Base-by-base conservation (phyloP, 306 rosid species). In the Begonia fuchsioides region DNA sequence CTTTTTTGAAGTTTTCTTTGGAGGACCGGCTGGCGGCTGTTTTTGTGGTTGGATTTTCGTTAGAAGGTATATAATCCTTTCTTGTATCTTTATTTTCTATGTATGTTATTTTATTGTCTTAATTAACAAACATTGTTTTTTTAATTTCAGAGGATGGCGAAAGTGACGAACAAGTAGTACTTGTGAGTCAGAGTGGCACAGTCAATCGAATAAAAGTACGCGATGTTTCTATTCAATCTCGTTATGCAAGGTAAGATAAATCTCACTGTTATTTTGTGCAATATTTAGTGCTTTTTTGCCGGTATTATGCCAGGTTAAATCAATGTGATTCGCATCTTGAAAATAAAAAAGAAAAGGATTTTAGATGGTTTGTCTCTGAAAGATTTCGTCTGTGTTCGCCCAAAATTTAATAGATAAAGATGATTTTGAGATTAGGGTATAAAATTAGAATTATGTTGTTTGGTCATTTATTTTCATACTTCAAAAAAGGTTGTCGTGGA, bases 91-190 rank as follows among this genome's bases (percentile, higher is more conserved):
- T 43, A 18, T 7, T 13, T 3, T 13, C n/a, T 12, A 6, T 15
- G 20, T 4, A 19, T 1, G 8, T 57, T 39, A 14, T 43, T 11
- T 47, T 45, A 13, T 57, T 16, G 38, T 15, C 15, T 35, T 2
- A 13, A 9, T 18, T 49, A 1, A 6, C 1, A 3, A n/a, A 17
- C 35, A n/a, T n/a, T 48, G 11, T 1, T 39, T 47, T 32, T 12
- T 11, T 9, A 38, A 38, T 39, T 51, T 40, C 19, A 90, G 97
- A 81, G 54, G 94, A 85, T 63, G 95, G 87, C 20, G 95, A 85
- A 75, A 90, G 98, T 72, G 98, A 90, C 61, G 98, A 90, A 73
- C 92, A 85, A 85, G 98, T 81, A 53, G 98, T 90, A 63, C 74
- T 90, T 9, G 94, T 90, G 26, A 90, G 96, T 74, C 98, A 90